These are phyloP conservation scores for Camelina neglecta DNA, from an alignment of 345 rosid genomes.

Conservation along the genomic window DNA sequence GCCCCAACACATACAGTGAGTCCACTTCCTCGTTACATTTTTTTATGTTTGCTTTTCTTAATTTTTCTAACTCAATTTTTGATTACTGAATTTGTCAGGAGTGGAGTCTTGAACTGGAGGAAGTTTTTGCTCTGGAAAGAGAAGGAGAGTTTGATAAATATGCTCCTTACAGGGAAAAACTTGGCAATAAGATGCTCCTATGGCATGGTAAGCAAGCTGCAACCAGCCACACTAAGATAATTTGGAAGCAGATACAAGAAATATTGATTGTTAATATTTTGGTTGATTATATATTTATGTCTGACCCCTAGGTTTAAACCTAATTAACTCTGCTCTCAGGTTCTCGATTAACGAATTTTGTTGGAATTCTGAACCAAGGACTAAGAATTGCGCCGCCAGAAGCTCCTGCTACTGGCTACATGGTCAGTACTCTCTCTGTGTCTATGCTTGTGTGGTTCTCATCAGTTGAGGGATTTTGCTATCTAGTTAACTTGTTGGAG, in stretches of 20 bases:
- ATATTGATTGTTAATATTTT: background rate
- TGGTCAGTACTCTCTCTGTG: slow-evolving; percentile 61
- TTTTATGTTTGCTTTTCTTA: slow-evolving; percentile 12
- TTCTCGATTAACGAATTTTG: slow-evolving; percentile 91
- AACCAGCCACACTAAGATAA: slow-evolving; percentile 17
- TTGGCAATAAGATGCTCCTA: slow-evolving; percentile 85
- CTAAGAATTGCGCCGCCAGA: slow-evolving; percentile 98
- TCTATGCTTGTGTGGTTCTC: slow-evolving; percentile 23
- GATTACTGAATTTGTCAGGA: slow-evolving; percentile 53
- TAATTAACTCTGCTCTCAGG: slow-evolving; percentile 53
- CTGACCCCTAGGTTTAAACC: slow-evolving; percentile 3
- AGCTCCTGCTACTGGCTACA: slow-evolving; percentile 99
- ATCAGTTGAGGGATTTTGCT: background rate
- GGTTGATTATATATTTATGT: background rate
- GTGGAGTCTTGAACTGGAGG: slow-evolving; percentile 92
- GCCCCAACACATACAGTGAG: slow-evolving; percentile 90
- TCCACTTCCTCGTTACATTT: background rate
- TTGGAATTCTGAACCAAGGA: slow-evolving; percentile 96
- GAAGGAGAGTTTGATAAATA: slow-evolving; percentile 86
- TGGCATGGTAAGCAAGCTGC: slow-evolving; percentile 77
- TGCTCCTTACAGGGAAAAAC: slow-evolving; percentile 68
- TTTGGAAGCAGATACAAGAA: slow-evolving; percentile 5
- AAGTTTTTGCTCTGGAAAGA: slow-evolving; percentile 88
- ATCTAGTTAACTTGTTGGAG: slow-evolving; percentile 12
- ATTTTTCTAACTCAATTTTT: slow-evolving; percentile 6